Base-by-base conservation (phyloP, 768 basidiomycete genomes). In the Strobilomyces confusus region DNA sequence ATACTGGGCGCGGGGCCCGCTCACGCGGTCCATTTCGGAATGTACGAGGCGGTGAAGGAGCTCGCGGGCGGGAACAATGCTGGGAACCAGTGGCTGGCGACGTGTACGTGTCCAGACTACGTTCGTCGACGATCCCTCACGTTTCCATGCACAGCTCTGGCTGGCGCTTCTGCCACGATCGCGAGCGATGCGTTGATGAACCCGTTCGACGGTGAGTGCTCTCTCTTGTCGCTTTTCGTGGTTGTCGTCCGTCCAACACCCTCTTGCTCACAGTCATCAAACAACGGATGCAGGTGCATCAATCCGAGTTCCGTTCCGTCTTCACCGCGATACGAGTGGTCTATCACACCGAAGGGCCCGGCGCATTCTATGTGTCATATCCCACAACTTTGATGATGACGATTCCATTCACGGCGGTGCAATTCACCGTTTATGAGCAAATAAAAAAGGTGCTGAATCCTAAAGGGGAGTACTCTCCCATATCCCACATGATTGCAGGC, bases 131-230 rank as follows among this genome's bases (percentile, higher is more conserved):
- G 45, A 36, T 55, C 37, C 20, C 60, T 64, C 52, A 65, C 34
- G n/a, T 41, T 51, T 56, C n/a, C 30, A 11, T 49, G 36, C n/a
- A 44, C 52, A 92, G 97, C 95, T 29, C 62, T 93, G 29, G 97
- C 97, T 29, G 97, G 97, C 56, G 97, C 93, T 42, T 82, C 87
- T 0, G 97, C 95, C 0, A 98, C 97, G 11, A 89, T 95, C 58
- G 89, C 94, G 4, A 89, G 87, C 53, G 97, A 99, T 74, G 97
- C 97, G 3, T 76, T 98, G 50, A 99, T 99, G 97, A 99, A 98
- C 70, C 97, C 97, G 3, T 99, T 99, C 66, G 97, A 99, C 73
- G 95, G 95, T 97, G 69, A 67, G 84, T 70, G 13, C 48, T 11
- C 22, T 25, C 52, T 38, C 43, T n/a, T n/a, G 22, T 46, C 38